Evolutionary conservation across 148 eudicot genomes (phyloP), one percentile per base, ranked within the genome.

Genomic region (Agrostemma githago): DNA sequence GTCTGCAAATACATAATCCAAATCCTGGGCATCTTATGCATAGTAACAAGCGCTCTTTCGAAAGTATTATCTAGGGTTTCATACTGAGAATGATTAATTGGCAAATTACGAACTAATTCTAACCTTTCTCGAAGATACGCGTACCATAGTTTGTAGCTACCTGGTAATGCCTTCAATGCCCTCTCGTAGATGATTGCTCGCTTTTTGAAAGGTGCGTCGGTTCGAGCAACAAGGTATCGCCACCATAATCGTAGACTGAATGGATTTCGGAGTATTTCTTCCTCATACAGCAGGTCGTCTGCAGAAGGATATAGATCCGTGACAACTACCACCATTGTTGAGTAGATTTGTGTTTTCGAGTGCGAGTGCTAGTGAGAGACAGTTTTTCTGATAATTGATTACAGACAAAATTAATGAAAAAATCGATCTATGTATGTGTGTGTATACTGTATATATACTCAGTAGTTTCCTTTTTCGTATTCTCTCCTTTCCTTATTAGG

Each of bases 11-110:
- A 95, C 99, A 92, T 92, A 62, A 89, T 87, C 99, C 99, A 95
- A 76, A 92, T 84, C 0, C 97, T 80, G 0, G 99, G 99, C 99
- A 92, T 92, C 71, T 95, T 95, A 77, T 95, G 99, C 99, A 95
- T 92, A 1, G 93, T 88, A 19, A 90, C 93, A 1, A 95, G 82
- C 16, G 97, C 93, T 2, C 98, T 72, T 39, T 95, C 99, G 63
- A 95, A 95, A 8, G 97, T 90, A 77, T 95, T 95, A 62, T 95
- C 88, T 5, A 95, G 89, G 21, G 89, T 79, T 69, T 88, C 86
- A 51, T 85, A 90, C 15, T 85, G 86, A 0, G 87, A 67, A 64
- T 89, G 89, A 11, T 84, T 87, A 15, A 89, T 80, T 0, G 94
- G 96, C 2, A 95, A 77, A 59, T 84, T 88, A 2, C 97, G 86